Base-by-base conservation (phyloP, 208 protist species). In the Leishmania major region DNA sequence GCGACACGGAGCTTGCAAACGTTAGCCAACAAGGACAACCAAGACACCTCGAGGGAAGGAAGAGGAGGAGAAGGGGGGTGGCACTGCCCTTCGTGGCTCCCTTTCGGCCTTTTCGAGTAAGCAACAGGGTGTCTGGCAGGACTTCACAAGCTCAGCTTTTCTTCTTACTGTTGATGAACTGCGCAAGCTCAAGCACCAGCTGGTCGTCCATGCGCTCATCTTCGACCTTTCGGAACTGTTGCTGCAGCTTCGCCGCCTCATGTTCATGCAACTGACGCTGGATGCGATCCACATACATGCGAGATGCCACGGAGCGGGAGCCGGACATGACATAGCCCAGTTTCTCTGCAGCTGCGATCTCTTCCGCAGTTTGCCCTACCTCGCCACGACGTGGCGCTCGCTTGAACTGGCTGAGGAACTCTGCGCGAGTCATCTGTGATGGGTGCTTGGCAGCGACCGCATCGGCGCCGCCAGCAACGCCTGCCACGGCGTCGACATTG, bases 271-370 rank as follows among this genome's bases (percentile, higher is more conserved):
- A 86, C 77, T 97, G 94, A 31, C 92, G 91, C 85, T 97, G 95
- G 45, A 96, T 91, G 78, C 90, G 87, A 79, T 96, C 91, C 35
- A 97, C 87, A 87, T 96, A 97, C 83, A 95, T 89, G 78, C 95
- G 90, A 40, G 92, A 88, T 43, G 88, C 93, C 31, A 89, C 93
- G 81, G 93, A 96, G 79, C 92, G 92, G n/a, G 95, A 96, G 71
- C 95, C 95, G 47, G 92, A 96, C 95, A 97, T 97, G 77, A 97
- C 95, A 87, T 97, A 97, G 73, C 95, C 95, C 66, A 97, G 88
- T 82, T 91, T 81, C 84, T 97, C 91, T 15, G 95, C 95, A 28
- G 84, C 86, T 57, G 91, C 88, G 66, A 97, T 95, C 75, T 91
- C 88, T 51, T 96, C 93, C 8, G 95, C 92, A 67, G 83, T 88